Conservation (phyloP, 1,284 basidiomycete species). For the Boletellus deceptivus region DNA sequence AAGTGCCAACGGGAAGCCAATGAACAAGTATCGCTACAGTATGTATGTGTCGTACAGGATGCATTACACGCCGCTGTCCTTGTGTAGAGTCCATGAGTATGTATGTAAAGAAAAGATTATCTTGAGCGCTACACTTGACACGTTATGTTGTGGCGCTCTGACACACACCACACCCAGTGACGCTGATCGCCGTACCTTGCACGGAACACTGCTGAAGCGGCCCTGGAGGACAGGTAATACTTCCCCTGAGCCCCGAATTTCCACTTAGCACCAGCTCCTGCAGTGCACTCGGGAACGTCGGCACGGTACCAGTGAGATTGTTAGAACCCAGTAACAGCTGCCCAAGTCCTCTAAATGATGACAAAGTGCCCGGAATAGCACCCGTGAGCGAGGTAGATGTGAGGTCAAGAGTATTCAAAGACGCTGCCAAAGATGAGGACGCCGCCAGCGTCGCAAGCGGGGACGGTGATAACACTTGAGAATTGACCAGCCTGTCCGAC, state of each 20-base stretch:
- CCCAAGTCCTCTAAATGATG: constrained; percentile 27
- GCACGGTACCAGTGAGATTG: constrained; percentile 34
- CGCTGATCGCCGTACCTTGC: constrained; percentile 22
- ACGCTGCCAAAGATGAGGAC: constrained; percentile 35
- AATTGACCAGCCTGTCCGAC: constrained; percentile 26
- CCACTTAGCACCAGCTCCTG: constrained; percentile 32
- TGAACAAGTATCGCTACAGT: constrained; percentile 18
- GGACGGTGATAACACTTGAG: constrained; percentile 25
- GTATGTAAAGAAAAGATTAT: neutral
- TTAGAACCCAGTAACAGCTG: constrained; percentile 36
- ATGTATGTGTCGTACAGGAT: constrained; percentile 5
- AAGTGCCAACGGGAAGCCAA: neutral
- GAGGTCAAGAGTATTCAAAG: constrained; percentile 39
- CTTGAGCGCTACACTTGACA: neutral
- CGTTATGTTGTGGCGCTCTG: constrained; percentile 14
- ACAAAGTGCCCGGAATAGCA: constrained; percentile 28
- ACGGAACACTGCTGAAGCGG: constrained; percentile 21
- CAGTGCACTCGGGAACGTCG: constrained; percentile 30
- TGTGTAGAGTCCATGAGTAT: constrained; percentile 4
- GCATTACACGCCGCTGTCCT: neutral
- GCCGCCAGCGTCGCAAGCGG: constrained; percentile 33
- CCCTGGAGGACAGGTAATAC: constrained; percentile 16
- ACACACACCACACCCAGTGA: constrained; percentile 24
- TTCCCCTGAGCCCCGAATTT: constrained; percentile 31
- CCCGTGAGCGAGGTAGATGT: constrained; percentile 35